Evolutionary conservation across 2,329 filamentous ascomycete genomes (phyloP), one percentile per base, ranked within the genome.

Genomic region (Elsinoe batatas): DNA sequence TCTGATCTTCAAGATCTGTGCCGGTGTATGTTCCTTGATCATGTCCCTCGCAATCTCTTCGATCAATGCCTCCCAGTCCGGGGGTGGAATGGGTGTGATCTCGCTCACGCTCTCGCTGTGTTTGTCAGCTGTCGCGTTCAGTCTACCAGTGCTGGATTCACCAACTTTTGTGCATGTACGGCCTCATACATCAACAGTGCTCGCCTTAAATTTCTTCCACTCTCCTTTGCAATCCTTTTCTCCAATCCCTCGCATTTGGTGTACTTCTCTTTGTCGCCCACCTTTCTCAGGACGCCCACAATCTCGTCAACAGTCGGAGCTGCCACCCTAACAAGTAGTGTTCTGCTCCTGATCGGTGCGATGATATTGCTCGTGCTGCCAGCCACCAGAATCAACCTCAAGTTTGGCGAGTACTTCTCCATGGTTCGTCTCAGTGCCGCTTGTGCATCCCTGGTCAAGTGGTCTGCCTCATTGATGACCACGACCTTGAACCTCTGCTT

Each of bases 311-410:
- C 85, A 0, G 84, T 88, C 6, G 93, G 93, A 17, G 93, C 91
- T 12, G 93, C 84, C 22, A 98, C 93, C 61, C 93, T 81, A 55
- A 98, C 89, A 50, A 98, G 79, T 69, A 98, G 76, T 54, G 91
- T 96, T 71, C 93, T 80, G 64, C 88, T 94, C 61, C 91, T 82
- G 68, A 98, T 98, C 0, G 93, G 93, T n/a, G 93, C 91, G 70
- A 98, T 98, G 64, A 98, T 98, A 67, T 97, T 97, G 61, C 91
- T 91, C 18, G 93, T 98, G 62, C 88, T 95, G 69, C 97, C 97
- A 49, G 93, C 93, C 58, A 98, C 75, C 58, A 98, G 75, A 49
- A 98, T 97, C 63, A 98, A 72, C 18, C 93, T 81, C 67, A 98
- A 67, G 69, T 98, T 98, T 12, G 91, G 91, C 65, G 88, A 94